Evolutionary conservation across 208 protist species (phyloP), one percentile per base, ranked within the genome.

Genomic region (Trypanosoma theileri): DNA sequence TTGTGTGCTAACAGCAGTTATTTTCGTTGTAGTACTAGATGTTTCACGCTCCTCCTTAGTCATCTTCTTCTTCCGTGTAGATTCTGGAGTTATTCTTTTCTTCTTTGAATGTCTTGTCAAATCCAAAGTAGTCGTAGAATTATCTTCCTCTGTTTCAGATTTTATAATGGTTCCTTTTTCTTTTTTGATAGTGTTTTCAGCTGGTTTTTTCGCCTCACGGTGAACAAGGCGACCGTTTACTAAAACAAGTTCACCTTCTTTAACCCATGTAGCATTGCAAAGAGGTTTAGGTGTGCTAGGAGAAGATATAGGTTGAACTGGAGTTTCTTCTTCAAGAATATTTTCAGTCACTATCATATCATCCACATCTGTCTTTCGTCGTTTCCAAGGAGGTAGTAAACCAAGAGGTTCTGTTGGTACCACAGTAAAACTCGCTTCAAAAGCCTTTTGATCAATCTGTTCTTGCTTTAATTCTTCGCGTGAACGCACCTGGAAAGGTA

Each of bases 201-300:
- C 17, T 61, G 14, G 7, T 17, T 26, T 31, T n/a, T 59, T 69
- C 35, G 44, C 17, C 41, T 75, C 59, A 68, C 66, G 45, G 26
- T 75, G 57, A 60, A 79, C 60, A 26, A 83, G 41, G 21, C 66
- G 35, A 21, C 78, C 78, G 24, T 69, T 71, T 21, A 74, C 68
- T 14, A 83, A 57, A 13, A 72, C 54, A 57, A 83, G 64, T n/a
- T 84, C 79, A 46, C 71, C 79, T 11, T 81, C 75, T 28, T 53
- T 76, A 55, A 71, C 71, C 78, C 55, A 79, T 50, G 45, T 74
- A 22, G 56, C 63, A 59, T 67, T 64, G 41, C n/a, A 28, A 26
- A 60, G 21, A 41, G 24, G 14, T 31, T 75, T 46, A 46, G 41
- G 57, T 28, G 42, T 6, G 17, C 3, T 17, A n/a, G 19, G 26